Evolutionary conservation across 1,284 basidiomycete genomes (phyloP), one percentile per base, ranked within the genome.

Genomic region (Trametes polyzona): DNA sequence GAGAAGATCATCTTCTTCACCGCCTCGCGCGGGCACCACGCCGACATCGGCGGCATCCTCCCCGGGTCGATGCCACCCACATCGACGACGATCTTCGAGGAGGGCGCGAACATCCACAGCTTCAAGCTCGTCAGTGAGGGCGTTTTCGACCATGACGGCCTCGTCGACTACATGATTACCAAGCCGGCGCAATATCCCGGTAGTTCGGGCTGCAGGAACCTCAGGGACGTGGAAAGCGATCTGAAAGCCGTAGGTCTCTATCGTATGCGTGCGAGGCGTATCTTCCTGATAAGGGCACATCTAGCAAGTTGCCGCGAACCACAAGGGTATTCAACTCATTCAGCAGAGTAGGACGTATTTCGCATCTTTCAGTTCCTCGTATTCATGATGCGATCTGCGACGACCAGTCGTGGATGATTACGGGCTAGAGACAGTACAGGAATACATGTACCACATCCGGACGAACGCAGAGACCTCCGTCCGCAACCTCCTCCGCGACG

Each of bases 11-110:
- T 96, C 63, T 96, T 96, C 77, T 96, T 95, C 70, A 94, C 92
- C 14, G 95, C 94, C 14, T 95, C 92, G 19, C 83, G 94, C 46
- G 95, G 92, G 0, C 91, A 93, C 68, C 91, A 96, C 71, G 93
- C 94, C 4, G 92, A 93, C 65, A 82, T 87, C 37, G 81, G 84
- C 1, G 88, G 88, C 0, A 90, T 90, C 62, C 79, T 94, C 6
- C 92, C 94, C 1, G 92, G 87, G 19, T 95, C 92, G 16, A 98
- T 98, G 96, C 96, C 96, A 0, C 93, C 96, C 0, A 95, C 91
- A 0, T 93, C 90, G 24, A 92, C 91, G 55, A 93, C 82, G 57
- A 87, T 98, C 47, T 95, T 90, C 63, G 92, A 99, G 70, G 96
- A 99, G 74, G 96, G 96, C 12, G 96, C 96, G 0, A 84, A 95